A percentile compares a stretch with the other conserved stretches of the same genome.
These are phyloP conservation scores for Tricharina praecox DNA, from an alignment of 495 filamentous ascomycete species.

Conservation along the genomic window DNA sequence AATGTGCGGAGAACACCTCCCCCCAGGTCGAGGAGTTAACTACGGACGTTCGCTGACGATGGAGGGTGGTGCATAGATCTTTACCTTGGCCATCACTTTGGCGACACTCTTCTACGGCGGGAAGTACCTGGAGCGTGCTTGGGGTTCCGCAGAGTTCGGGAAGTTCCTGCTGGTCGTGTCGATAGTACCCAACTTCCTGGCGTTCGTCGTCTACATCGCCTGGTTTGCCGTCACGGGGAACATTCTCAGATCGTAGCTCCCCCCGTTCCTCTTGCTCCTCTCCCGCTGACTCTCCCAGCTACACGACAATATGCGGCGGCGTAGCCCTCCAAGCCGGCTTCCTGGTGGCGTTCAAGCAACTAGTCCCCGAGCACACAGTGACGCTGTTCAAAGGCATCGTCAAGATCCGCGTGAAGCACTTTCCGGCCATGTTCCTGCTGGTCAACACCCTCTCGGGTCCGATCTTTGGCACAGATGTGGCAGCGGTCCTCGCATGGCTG, in stretches of 20 bases:
- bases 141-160: conserved; percentile 80
- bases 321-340: conserved; percentile 82
- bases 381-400: conserved; percentile 73
- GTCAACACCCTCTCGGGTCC: conserved; percentile 60
- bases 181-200: conserved; percentile 61
- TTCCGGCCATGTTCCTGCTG: conserved; percentile 76
- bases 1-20: conserved; percentile 25
- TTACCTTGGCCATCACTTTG: conserved; percentile 64
- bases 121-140: conserved; percentile 86
- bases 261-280: not conserved
- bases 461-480: conserved; percentile 71
- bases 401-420: conserved; percentile 82
- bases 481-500: conserved; percentile 59
- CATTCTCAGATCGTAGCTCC: conserved; percentile 44
- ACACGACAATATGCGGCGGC: conserved; percentile 69
- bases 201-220: conserved; percentile 53
- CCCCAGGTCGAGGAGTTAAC: no score
- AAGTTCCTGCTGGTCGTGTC: conserved; percentile 71
- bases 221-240: conserved; percentile 55
- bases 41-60: not conserved
- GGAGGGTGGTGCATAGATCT: conserved; percentile 40
- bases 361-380: conserved; percentile 95
- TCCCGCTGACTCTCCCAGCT: conserved; percentile 30
- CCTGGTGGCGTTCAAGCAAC: conserved; percentile 94
- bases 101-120: conserved; percentile 83